These are phyloP conservation scores for Alloascoidea africana DNA, from an alignment of 805 yeast genomes.

Conservation along the genomic window DNA sequence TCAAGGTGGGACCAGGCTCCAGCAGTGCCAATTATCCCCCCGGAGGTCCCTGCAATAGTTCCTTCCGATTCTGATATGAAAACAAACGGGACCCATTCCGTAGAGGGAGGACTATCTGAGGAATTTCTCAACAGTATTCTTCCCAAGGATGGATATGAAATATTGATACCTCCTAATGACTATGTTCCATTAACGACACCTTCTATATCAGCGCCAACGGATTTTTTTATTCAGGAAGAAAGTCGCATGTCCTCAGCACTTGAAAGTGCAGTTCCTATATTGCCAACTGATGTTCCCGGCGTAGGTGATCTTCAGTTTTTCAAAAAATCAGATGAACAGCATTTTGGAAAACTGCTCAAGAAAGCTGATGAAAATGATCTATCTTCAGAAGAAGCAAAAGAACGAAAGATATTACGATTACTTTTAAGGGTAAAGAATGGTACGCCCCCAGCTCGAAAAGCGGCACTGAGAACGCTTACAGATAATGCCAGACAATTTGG, in stretches of 20 bases:
- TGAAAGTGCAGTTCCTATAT: constrained; percentile 14
- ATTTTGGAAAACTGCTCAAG: constrained; percentile 46
- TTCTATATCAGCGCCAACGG: constrained; percentile 17
- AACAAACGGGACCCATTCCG: constrained; percentile 11
- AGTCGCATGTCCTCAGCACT: constrained; percentile 16
- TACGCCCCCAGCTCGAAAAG: constrained; percentile 47
- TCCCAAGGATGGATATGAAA: constrained; percentile 32
- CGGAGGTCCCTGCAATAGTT: constrained; percentile 6
- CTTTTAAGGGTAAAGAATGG: constrained; percentile 71
- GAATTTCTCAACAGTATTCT: constrained; percentile 30
- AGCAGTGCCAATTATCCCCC: constrained; percentile 8
- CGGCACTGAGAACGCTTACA: constrained; percentile 49
- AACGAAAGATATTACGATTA: constrained; percentile 43
- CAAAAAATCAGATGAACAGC: constrained; percentile 54
- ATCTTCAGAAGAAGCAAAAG: constrained; percentile 38
- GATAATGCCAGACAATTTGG: constrained; percentile 55
- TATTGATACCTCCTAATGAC: constrained; percentile 28
- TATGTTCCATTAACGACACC: constrained; percentile 21
- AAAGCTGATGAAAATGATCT: constrained; percentile 18
- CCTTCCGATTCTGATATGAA: constrained; percentile 16
- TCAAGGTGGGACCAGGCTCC: constrained; percentile 20
- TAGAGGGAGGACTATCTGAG: constrained; percentile 20
- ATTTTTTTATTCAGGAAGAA: constrained; percentile 38
- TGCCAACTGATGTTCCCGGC: constrained; percentile 46
- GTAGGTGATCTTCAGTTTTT: constrained; percentile 51